Percentiles rank a stretch among this genome's conserved stretches.
Evolutionary conservation across 2,329 filamentous ascomycete species (phyloP).

Genomic region (Colletotrichum liaoningense): DNA sequence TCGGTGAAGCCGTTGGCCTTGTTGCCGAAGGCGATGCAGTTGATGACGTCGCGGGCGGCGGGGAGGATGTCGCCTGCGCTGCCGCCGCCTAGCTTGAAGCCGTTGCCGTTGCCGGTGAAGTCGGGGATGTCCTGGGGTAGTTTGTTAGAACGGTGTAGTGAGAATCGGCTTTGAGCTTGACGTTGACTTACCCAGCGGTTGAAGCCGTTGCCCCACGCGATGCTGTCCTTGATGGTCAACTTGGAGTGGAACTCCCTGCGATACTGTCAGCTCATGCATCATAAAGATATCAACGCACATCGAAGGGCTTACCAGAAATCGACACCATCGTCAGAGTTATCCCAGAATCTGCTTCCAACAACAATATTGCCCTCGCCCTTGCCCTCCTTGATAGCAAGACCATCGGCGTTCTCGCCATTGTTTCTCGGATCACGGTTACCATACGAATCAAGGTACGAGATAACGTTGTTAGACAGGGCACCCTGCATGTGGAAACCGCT

Average conservation of each 20-base stretch:
- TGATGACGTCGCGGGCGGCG: slow-evolving; percentile 55
- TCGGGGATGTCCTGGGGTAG: not conserved
- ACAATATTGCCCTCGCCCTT: slow-evolving; percentile 55
- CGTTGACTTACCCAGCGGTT: slow-evolving; percentile 50
- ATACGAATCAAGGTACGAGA: slow-evolving; percentile 51
- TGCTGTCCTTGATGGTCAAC: slow-evolving; percentile 55
- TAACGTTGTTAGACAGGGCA: slow-evolving; percentile 42
- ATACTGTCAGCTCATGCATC: not conserved
- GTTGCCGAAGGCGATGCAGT: slow-evolving; percentile 58
- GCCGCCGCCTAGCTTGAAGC: slow-evolving; percentile 58
- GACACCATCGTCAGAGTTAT: slow-evolving; percentile 58
- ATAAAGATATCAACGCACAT: accelerated
- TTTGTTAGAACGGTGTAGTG: not conserved
- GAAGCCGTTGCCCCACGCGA: slow-evolving; percentile 58
- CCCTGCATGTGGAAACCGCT: slow-evolving; percentile 48
- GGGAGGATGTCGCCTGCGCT: slow-evolving; percentile 48
- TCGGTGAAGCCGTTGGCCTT: slow-evolving; percentile 58
- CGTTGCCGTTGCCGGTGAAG: slow-evolving; percentile 57
- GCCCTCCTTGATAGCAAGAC: slow-evolving; percentile 56
- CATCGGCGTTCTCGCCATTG: slow-evolving; percentile 58
- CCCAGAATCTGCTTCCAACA: slow-evolving; percentile 54
- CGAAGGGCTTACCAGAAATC: slow-evolving; percentile 45
- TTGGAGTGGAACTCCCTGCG: slow-evolving; percentile 47
- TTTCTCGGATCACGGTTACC: slow-evolving; percentile 55
- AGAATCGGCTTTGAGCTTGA: accelerated